Evolutionary conservation across 257 asterid genomes (phyloP).

Genomic region (Nicotiana tomentosiformis): DNA sequence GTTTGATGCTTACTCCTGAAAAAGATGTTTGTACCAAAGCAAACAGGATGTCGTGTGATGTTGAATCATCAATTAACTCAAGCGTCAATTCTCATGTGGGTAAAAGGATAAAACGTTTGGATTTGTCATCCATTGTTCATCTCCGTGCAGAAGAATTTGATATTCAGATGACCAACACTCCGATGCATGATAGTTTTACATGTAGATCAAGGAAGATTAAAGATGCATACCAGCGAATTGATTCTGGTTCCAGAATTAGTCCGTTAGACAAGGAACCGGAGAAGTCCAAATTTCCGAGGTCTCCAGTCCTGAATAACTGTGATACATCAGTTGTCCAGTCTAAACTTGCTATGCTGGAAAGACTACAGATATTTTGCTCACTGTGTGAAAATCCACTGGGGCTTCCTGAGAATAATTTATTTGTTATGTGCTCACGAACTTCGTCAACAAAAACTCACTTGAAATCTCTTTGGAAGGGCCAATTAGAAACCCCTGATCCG

Average conservation of each 20-base stretch:
- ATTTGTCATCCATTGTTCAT: slow-evolving; percentile 33
- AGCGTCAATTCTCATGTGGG: slow-evolving; percentile 61
- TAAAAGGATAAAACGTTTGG: slow-evolving; percentile 57
- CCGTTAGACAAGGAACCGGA: slow-evolving; percentile 27
- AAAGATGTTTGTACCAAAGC: slow-evolving; percentile 27
- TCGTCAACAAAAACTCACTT: slow-evolving; percentile 69
- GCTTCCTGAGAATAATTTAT: slow-evolving; percentile 44
- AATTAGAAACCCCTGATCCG: slow-evolving; percentile 23
- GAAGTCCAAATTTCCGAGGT: slow-evolving; percentile 14
- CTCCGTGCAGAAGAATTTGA: slow-evolving; percentile 29
- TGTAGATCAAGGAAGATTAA: slow-evolving; percentile 36
- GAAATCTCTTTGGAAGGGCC: slow-evolving; percentile 42
- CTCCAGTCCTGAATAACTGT: slow-evolving; percentile 23
- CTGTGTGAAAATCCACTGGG: slow-evolving; percentile 65
- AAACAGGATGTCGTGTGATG: slow-evolving; percentile 31
- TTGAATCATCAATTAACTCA: slow-evolving; percentile 47
- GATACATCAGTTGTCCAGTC: slow-evolving; percentile 28
- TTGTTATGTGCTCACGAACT: slow-evolving; percentile 39
- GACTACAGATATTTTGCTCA: slow-evolving; percentile 56
- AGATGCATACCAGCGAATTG: slow-evolving; percentile 22
- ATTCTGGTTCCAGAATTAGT: slow-evolving; percentile 16
- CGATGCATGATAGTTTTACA: slow-evolving; percentile 38
- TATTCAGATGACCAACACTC: slow-evolving; percentile 26
- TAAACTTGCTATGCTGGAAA: slow-evolving; percentile 35
- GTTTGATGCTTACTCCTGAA: slow-evolving; percentile 46